These are phyloP conservation scores for Trichoderma reesei DNA, from an alignment of 495 filamentous ascomycete genomes.

Conservation along the genomic window DNA sequence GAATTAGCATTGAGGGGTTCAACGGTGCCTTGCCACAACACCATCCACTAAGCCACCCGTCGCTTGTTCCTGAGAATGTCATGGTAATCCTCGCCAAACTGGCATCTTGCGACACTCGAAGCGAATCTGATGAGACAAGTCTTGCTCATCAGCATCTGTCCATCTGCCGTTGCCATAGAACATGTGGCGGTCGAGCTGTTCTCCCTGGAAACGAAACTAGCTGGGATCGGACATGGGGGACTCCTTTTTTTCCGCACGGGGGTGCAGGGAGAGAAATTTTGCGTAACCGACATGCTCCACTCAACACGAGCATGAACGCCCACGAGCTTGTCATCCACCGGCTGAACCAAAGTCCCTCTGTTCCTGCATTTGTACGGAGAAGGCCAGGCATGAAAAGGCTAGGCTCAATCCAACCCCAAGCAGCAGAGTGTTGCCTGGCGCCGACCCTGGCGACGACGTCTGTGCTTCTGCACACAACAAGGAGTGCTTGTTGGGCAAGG, in stretches of 20 bases:
- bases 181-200: neutral
- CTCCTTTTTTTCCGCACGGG: neutral
- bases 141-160: neutral
- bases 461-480: neutral
- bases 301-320: conserved; percentile 3
- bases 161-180: neutral
- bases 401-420: neutral
- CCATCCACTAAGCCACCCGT: neutral
- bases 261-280: conserved; percentile 4
- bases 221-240: neutral
- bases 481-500: neutral
- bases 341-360: neutral
- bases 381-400: neutral
- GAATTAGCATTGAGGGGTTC: neutral
- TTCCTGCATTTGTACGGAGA: neutral
- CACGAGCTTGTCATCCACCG: neutral
- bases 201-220: neutral
- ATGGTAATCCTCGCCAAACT: neutral
- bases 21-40: neutral
- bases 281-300: neutral
- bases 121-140: neutral
- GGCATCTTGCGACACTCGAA: neutral
- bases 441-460: neutral
- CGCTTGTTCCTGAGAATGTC: neutral
- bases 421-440: neutral